phyloP scores from a whole-genome alignment of 805 yeast species.

The Dipodascopsis uninucleata region DNA sequence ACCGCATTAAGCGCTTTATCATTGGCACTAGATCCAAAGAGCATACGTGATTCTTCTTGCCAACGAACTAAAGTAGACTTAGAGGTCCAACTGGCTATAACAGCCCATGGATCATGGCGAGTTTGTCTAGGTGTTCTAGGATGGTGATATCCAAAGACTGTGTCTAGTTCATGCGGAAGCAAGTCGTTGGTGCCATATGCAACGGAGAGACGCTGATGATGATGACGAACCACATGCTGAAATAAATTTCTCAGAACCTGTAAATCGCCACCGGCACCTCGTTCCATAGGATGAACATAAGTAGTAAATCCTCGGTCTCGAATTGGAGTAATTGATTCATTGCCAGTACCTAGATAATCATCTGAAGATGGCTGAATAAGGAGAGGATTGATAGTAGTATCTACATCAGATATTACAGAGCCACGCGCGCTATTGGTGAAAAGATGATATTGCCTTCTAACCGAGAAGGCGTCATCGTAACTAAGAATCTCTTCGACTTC shows the following conservation, averaged over 20 bases:
- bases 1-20: slow-evolving; percentile 32
- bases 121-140: slow-evolving; percentile 7
- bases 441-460: slow-evolving; percentile 4
- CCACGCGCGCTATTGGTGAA: slow-evolving; percentile 5
- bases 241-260: slow-evolving; percentile 15
- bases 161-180: slow-evolving; percentile 19
- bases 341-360: slow-evolving; percentile 1
- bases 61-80: slow-evolving; percentile 63
- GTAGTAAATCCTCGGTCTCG: not conserved
- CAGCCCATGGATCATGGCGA: slow-evolving; percentile 27
- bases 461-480: slow-evolving; percentile 7
- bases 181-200: slow-evolving; percentile 8
- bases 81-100: slow-evolving; percentile 24
- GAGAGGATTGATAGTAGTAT: slow-evolving; percentile 19
- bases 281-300: not conserved
- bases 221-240: slow-evolving; percentile 19
- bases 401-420: slow-evolving; percentile 6
- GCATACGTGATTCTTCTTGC: slow-evolving; percentile 54
- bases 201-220: slow-evolving; percentile 3
- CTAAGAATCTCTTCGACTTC: slow-evolving; percentile 15
- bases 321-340: not conserved
- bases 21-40: slow-evolving; percentile 44
- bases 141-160: slow-evolving; percentile 11
- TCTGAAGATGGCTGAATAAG: slow-evolving; percentile 15
- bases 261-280: slow-evolving; percentile 6